phyloP scores from a whole-genome alignment of 2,329 filamentous ascomycete genomes.

The Zasmidium citrigriseum region DNA sequence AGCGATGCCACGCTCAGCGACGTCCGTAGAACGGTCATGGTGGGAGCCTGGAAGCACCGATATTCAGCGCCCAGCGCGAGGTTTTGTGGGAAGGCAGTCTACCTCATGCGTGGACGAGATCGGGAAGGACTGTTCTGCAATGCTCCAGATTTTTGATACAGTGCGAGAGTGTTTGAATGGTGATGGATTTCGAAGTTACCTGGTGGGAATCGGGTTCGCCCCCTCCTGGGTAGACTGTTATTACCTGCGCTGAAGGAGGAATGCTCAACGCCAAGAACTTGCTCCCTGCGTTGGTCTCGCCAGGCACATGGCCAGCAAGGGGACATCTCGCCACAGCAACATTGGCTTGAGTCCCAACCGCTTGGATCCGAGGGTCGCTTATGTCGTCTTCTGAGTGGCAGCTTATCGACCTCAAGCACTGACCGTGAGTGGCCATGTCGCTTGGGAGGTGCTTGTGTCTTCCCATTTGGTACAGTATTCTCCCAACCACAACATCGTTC shows the following conservation, averaged over 20 bases:
- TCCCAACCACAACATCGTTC: no score
- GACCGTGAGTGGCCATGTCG: no score
- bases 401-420: no score
- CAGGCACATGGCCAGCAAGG: not conserved
- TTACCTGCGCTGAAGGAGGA: not conserved
- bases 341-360: no score
- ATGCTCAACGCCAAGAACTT: not conserved
- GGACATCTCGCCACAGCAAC: not conserved
- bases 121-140: no score
- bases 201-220: not conserved
- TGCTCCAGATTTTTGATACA: no score
- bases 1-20: slow-evolving; percentile 9
- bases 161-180: no score
- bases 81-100: not conserved
- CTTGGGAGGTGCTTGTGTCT: no score
- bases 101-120: not conserved
- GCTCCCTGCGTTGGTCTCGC: not conserved
- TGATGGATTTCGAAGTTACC: no score
- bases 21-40: slow-evolving; percentile 10
- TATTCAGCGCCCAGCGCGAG: not conserved
- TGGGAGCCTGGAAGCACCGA: not conserved
- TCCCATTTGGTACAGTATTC: no score
- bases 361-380: no score
- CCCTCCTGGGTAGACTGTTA: not conserved
- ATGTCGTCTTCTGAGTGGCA: not conserved